phyloP scores from a whole-genome alignment of 2,329 filamentous ascomycete genomes.

The Cladobotryum protrusum region DNA sequence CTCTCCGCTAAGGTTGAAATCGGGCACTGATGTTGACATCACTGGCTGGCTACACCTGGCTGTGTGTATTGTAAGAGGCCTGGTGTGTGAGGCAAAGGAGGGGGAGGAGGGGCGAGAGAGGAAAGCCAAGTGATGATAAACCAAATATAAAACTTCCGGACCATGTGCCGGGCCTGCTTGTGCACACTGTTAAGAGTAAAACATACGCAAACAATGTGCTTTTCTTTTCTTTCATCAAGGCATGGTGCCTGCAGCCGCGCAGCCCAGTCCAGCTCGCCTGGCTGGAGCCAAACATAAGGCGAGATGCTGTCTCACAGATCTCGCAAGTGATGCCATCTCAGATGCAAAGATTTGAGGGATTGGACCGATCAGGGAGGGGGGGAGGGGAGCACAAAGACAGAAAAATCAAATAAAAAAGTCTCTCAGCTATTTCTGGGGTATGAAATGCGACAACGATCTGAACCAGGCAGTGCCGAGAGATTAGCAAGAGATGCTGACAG shows the following conservation, averaged over 20 bases:
- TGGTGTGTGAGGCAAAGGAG: not conserved
- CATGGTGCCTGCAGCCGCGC: not conserved
- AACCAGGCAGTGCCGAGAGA: not conserved
- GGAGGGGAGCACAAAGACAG: not conserved
- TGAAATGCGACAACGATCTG: no score
- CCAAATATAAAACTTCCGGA: not conserved
- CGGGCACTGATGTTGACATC: not conserved
- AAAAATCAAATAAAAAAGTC: not conserved
- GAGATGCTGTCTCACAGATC: conserved; percentile 11
- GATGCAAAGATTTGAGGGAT: conserved; percentile 1
- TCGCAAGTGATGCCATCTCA: conserved; percentile 3
- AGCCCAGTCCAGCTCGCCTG: conserved; percentile 4
- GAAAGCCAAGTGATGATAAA: not conserved
- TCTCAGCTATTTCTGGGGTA: no score
- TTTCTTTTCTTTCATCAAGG: not conserved
- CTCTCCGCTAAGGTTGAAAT: not conserved
- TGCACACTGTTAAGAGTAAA: no score
- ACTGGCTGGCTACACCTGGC: not conserved
- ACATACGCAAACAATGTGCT: not conserved
- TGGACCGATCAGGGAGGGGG: not conserved
- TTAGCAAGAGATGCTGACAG: conserved; percentile 4
- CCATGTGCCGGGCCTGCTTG: not conserved
- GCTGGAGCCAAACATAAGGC: conserved; percentile 7
- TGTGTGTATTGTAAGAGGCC: not conserved
- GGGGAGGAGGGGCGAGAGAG: not conserved